Evolutionary conservation across 345 rosid species (phyloP), one percentile per base, ranked within the genome.

Genomic region (Gossypium australe): DNA sequence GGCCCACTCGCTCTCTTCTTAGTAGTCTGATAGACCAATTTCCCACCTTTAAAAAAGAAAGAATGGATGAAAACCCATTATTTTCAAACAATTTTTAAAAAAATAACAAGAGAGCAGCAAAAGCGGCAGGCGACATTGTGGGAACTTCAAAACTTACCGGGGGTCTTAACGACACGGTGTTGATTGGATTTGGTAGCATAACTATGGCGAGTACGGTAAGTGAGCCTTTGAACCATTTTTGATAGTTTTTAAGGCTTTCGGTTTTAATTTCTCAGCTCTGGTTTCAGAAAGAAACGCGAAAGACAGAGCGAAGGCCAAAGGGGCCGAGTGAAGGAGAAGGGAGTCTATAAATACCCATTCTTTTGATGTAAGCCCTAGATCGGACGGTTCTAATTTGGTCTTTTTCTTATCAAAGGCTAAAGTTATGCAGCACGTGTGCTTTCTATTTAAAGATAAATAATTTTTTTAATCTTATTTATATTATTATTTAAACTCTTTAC

Each of bases 1-100:
- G 92, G 92, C 0, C 92, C 89, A 66, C 82, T 88, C 12, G 91
- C 93, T 79, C 90, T 86, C 91, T 92, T 92, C 82, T 88, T 89
- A 3, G 90, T 87, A 61, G 82, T 89, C 85, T 87, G 94, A 67
- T 88, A 92, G 44, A 86, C 86, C 87, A 92, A 80, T 80, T 86
- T 92, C 75, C 94, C 93, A 60, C 93, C 94, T 89, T 75, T 77
- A 68, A 60, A 64, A 49, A 47, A 9, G 9, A 55, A 57, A 25
- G 9, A 22, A 12, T 1, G 9, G 18, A 34, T 34, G 41, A 34
- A 34, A 34, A 34, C 7, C 10, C 25, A 70, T 45, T 11, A 44
- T 11, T 20, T 45, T 44, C 13, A 52, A 76, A 77, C 14, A 34
- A 24, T 34, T 34, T 4, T 4, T 0, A 29, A 29, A 29, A 4